These are phyloP conservation scores for Kwoniella pini DNA, from an alignment of 768 basidiomycete genomes.

Conservation along the genomic window DNA sequence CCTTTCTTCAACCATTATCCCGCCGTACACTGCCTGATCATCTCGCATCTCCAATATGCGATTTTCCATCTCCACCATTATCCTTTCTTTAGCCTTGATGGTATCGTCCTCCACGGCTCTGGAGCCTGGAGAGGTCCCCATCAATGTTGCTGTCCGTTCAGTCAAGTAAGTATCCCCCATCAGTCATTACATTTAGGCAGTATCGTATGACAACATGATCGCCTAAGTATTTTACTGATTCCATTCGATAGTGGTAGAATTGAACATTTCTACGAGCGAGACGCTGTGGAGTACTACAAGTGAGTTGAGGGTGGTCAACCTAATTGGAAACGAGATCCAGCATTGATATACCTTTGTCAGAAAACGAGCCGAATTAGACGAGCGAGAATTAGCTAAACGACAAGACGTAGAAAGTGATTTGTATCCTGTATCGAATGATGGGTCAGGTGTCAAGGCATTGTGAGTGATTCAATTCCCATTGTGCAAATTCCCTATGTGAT, in stretches of 20 bases:
- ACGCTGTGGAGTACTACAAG: conserved; percentile 15
- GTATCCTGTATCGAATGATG: conserved; percentile 19
- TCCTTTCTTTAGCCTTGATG: conserved; percentile 12
- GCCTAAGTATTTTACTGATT: neutral
- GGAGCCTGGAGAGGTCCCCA: conserved; percentile 23
- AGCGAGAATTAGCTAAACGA: neutral
- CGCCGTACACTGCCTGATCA: no score
- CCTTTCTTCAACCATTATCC: no score
- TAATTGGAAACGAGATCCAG: neutral
- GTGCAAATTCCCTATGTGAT: neutral
- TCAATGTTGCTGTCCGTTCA: conserved; percentile 27
- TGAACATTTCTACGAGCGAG: conserved; percentile 25
- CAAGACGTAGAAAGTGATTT: conserved; percentile 16
- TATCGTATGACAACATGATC: no score
- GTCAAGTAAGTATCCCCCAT: conserved; percentile 29
- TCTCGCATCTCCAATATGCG: conserved; percentile 23
- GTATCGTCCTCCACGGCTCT: conserved; percentile 8
- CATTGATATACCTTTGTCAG: neutral
- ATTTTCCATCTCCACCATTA: conserved; percentile 7
- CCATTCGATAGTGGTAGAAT: conserved; percentile 20
- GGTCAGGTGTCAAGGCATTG: conserved; percentile 11
- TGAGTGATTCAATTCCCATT: neutral
- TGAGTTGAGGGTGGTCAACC: neutral
- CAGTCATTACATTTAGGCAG: no score
- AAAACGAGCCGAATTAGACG: conserved; percentile 6